Evolutionary conservation across 116 monocot species (phyloP), one percentile per base, ranked within the genome.

Genomic region (Dioscorea cayenensis): DNA sequence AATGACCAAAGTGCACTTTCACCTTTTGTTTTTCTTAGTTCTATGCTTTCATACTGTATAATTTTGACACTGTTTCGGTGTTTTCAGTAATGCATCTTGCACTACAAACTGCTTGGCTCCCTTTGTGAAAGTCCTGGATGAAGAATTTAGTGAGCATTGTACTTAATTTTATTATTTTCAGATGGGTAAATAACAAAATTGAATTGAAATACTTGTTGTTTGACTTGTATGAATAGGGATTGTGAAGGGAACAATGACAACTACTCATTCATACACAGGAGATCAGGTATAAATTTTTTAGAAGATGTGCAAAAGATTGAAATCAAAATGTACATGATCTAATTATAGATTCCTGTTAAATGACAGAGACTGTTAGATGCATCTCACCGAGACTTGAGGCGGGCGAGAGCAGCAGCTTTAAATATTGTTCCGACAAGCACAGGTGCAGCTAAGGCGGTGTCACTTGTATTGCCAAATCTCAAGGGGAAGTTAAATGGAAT

Each of bases 231-330:
- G 11, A 78, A 73, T 43, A 94, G 94, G 90, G 38, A 95, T 95
- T 81, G 96, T 92, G 73, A 96, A 96, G 85, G 96, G 96, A 67
- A 96, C 92, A 22, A 96, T 96, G 96, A 96, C 96, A 36, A 96
- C 96, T 36, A 92, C 96, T 66, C 96, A 96, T 60, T 96, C 96
- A 27, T 96, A 96, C 83, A 96, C 96, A 25, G 96, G 90, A 6
- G 96, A 96, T 76, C 92, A 95, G 89, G 91, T 91, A 51, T 28
- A 59, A 2, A 65, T 9, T 22, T 13, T 21, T 28, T 22, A 9
- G 1, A 18, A 55, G 19, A 55, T 18, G 5, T 55, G 3, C 16
- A n/a, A n/a, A 18, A 55, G 84, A 23, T 20, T 73, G 17, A 16
- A 55, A 16, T 0, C n/a, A 55, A 12, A 55, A 32, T 32, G 32